Base-by-base conservation (phyloP, 2,329 filamentous ascomycete species). In the Chalaropsis thielavioides region DNA sequence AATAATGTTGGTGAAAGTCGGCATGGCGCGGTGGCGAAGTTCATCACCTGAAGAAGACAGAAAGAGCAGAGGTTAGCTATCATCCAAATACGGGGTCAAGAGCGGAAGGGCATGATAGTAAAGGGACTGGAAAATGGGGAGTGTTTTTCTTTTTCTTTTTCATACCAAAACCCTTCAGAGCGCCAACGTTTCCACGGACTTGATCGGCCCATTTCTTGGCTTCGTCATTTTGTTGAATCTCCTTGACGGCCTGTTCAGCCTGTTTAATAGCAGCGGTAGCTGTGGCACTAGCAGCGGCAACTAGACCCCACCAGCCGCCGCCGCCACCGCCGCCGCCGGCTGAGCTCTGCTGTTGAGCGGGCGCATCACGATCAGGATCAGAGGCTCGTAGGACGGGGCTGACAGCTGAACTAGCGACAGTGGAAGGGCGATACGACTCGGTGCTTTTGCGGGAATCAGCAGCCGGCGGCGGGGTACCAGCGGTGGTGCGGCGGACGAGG, bases 151-250 rank as follows among this genome's bases (percentile, higher is more conserved):
- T 35, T 13, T 38, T 62, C 10, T 75, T 38, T 62, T 10, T 75
- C 78, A 69, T 82, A 92, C 90, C 88, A 68, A 92, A 79, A 64
- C 86, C 88, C 70, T 83, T 83, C 51, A 97, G 78, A 40, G 85
- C 85, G 56, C 87, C 88, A 61, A 95, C 89, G 72, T 96, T 96
- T 67, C 91, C 92, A 72, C 87, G 87, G 64, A 97, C 88, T 74
- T 97, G 92, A 63, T 96, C 89, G 1, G 92, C 90, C 91, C 92
- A 99, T 74, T 90, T 89, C 78, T 92, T 92, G 62, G 92, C 94
- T 74, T 99, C 94, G 73, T 97, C 91, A 71, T 95, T 96, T 73
- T 94, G 87, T 74, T 96, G 90, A 60, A 99, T 92, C 75, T 97
- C 90, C 74, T 92, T 95, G 69, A 95, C 92, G 0, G 92, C 88